Conservation (phyloP, 192 early-diverging fungal genomes). For the Obelidium mucronatum region DNA sequence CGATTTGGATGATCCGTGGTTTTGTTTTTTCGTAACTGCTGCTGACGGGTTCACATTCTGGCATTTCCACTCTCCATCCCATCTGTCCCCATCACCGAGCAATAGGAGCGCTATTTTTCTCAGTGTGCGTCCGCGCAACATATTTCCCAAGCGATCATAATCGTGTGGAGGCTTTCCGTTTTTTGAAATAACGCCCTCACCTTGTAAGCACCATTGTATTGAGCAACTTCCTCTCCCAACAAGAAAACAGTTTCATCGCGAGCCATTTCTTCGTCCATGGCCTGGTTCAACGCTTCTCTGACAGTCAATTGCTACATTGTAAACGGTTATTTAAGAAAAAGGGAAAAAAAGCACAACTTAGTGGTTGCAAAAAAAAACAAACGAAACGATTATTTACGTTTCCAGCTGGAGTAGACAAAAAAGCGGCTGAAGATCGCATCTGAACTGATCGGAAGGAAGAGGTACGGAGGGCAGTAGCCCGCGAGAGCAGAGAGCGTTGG, state of each 20-base stretch:
- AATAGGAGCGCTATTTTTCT: too few relatives aligned
- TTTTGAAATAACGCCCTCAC: conserved; percentile 58
- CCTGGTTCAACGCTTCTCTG: conserved; percentile 96
- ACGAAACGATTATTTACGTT: too few relatives aligned
- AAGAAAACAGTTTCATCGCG: conserved; percentile 90
- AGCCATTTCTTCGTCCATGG: conserved; percentile 96
- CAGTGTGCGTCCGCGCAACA: too few relatives aligned
- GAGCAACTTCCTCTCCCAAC: conserved; percentile 97
- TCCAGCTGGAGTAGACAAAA: conserved; percentile 11
- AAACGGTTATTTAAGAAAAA: not conserved
- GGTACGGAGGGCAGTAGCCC: not conserved
- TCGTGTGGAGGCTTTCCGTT: too few relatives aligned
- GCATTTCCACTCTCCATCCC: too few relatives aligned
- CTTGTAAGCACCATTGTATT: conserved; percentile 99
- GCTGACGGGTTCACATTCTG: too few relatives aligned
- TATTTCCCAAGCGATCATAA: too few relatives aligned
- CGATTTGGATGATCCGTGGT: too few relatives aligned
- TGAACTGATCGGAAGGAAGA: not conserved
- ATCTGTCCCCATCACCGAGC: too few relatives aligned
- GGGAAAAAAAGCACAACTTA: not conserved
- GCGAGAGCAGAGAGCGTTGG: not conserved
- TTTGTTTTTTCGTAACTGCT: too few relatives aligned
- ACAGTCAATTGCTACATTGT: conserved; percentile 74
- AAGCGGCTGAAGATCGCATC: not conserved
- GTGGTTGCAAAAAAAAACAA: too few relatives aligned